Percentiles rank a stretch among this genome's conserved stretches.
Evolutionary conservation across 305 asterid species (phyloP).

Genomic region (Fraxinus velutina): DNA sequence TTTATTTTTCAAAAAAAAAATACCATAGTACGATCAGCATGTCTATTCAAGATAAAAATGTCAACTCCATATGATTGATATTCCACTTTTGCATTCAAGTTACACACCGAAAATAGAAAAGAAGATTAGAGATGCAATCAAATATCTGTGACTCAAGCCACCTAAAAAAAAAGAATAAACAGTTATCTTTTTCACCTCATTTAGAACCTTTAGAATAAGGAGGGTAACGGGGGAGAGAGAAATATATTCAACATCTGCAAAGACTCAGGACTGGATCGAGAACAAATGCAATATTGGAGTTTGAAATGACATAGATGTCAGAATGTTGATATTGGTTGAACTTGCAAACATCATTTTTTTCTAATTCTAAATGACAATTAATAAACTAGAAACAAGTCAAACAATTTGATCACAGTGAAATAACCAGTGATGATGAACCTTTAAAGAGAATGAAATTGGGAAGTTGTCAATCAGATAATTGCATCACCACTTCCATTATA

Average conservation of each 20-base stretch:
- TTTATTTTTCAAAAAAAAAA: neutral
- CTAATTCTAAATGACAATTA: neutral
- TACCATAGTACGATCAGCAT: neutral
- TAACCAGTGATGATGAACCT: neutral
- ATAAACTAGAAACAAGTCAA: neutral
- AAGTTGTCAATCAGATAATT: neutral
- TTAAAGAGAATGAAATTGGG: neutral
- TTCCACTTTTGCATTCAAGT: neutral
- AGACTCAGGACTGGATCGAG: neutral
- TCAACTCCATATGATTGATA: neutral
- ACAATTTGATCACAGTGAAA: neutral
- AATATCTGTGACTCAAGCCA: neutral
- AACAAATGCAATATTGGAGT: neutral
- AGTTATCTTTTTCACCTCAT: neutral
- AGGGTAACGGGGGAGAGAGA: neutral
- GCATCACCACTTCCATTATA: neutral
- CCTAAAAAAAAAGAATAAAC: neutral
- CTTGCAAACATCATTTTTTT: neutral
- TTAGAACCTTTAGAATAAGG: neutral
- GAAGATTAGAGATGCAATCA: neutral
- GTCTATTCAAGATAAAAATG: neutral
- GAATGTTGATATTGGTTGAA: neutral
- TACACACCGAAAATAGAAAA: neutral
- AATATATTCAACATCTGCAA: neutral
- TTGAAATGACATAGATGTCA: neutral